Percentiles rank a stretch among this genome's conserved stretches.
Evolutionary conservation across 1,284 basidiomycete genomes (phyloP).

Genomic region (Farysia itapuensis): DNA sequence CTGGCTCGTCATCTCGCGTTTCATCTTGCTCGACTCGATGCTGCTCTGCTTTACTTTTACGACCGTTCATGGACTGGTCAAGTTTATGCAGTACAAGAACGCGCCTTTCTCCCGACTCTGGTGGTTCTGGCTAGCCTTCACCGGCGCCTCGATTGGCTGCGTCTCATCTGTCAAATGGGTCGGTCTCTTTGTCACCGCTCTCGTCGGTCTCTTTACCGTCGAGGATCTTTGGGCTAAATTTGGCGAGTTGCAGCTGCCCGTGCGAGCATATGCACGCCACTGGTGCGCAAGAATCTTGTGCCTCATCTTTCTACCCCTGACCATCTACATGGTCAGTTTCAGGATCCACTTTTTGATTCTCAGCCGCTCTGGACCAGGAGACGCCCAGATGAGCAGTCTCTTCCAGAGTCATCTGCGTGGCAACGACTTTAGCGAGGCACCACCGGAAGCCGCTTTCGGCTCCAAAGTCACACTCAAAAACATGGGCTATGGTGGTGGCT

Average conservation of each 20-base stretch:
- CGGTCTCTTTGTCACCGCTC: constrained; percentile 88
- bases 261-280: constrained; percentile 81
- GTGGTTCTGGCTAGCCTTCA: constrained; percentile 92
- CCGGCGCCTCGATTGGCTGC: constrained; percentile 88
- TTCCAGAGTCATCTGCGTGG: constrained; percentile 97
- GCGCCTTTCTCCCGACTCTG: constrained; percentile 87
- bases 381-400: constrained; percentile 96
- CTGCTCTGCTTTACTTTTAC: constrained; percentile 96
- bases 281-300: constrained; percentile 85
- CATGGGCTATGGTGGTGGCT: constrained; percentile 94
- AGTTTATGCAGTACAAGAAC: constrained; percentile 89
- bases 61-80: constrained; percentile 89
- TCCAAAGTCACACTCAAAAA: constrained; percentile 93
- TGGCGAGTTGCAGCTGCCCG: constrained; percentile 88
- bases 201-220: constrained; percentile 93
- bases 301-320: constrained; percentile 82
- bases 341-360: constrained; percentile 94
- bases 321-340: constrained; percentile 91
- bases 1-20: constrained; percentile 93
- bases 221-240: constrained; percentile 99
- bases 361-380: constrained; percentile 90
- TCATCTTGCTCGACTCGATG: constrained; percentile 97
- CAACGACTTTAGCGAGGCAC: constrained; percentile 77
- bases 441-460: constrained; percentile 77
- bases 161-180: constrained; percentile 98